These are phyloP conservation scores for Taphrina betulina DNA, from an alignment of 1,139 yeast species.

Conservation along the genomic window DNA sequence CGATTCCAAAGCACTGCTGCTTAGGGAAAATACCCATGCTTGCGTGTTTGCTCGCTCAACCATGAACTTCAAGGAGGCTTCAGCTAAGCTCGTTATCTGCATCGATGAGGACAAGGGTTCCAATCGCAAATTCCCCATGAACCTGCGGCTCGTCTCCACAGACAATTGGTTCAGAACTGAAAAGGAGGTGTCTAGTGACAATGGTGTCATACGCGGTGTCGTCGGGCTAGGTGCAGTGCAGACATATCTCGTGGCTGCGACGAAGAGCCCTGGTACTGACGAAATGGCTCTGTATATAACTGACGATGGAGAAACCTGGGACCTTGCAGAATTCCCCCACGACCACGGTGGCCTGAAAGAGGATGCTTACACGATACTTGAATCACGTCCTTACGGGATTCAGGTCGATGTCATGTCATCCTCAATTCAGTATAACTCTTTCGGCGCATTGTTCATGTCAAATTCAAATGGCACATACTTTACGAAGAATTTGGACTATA, in stretches of 20 bases:
- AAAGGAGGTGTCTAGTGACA: conserved; percentile 43
- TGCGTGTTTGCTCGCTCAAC: conserved; percentile 58
- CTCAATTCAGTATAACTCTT: conserved; percentile 36
- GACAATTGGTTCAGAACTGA: conserved; percentile 56
- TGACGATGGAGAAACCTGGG: conserved; percentile 56
- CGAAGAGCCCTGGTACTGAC: conserved; percentile 51
- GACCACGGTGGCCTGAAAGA: conserved; percentile 41
- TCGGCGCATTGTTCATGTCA: conserved; percentile 55
- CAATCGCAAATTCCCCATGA: conserved; percentile 45
- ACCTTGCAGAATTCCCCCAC: conserved; percentile 54
- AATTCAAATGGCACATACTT: conserved; percentile 65
- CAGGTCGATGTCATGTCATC: conserved; percentile 51
- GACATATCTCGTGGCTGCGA: conserved; percentile 56
- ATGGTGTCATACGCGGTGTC: conserved; percentile 44
- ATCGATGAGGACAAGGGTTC: conserved; percentile 41
- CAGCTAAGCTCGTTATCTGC: conserved; percentile 32
- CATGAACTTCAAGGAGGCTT: conserved; percentile 47
- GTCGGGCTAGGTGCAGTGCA: conserved; percentile 53
- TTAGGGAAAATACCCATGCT: conserved; percentile 42
- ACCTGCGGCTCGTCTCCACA: conserved; percentile 51
- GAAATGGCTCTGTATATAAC: conserved; percentile 55
- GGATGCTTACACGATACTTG: conserved; percentile 55
- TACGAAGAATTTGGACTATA: conserved; percentile 50
- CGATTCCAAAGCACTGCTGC: conserved; percentile 47
- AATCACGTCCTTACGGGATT: conserved; percentile 58